These are phyloP conservation scores for Sporobolus alterniflorus DNA, from an alignment of 202 grass and related monocot genomes.

Conservation along the genomic window DNA sequence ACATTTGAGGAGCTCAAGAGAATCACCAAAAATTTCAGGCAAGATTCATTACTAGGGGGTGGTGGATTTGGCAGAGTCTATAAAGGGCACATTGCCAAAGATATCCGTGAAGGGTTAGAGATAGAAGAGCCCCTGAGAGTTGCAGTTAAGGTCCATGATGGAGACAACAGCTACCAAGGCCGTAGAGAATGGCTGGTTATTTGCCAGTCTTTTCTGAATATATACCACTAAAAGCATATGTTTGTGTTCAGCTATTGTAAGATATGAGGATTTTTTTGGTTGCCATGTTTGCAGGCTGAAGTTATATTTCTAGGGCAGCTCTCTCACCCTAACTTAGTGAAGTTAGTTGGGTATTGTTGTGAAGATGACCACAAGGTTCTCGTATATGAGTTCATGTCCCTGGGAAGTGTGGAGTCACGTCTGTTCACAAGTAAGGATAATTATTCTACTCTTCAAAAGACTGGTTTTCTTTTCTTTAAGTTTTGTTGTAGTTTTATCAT, in stretches of 20 bases:
- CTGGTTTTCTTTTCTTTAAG: constrained; percentile 12
- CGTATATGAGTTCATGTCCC: constrained; percentile 87
- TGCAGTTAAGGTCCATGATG: constrained; percentile 95
- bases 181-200: constrained; percentile 95
- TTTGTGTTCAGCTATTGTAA: constrained; percentile 14
- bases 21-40: constrained; percentile 83
- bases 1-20: constrained; percentile 84
- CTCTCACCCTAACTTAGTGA: constrained; percentile 96
- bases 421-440: constrained; percentile 72
- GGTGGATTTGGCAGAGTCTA: constrained; percentile 97
- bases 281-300: constrained; percentile 61
- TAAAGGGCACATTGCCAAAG: constrained; percentile 64
- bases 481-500: neutral
- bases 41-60: constrained; percentile 81
- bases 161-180: constrained; percentile 89
- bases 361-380: constrained; percentile 84
- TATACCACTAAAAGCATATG: neutral
- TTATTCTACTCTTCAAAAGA: neutral
- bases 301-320: constrained; percentile 97
- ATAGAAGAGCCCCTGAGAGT: constrained; percentile 63
- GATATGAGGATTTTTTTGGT: constrained; percentile 15
- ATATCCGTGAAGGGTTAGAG: constrained; percentile 43
- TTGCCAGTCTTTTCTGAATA: constrained; percentile 27
- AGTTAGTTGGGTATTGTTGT: constrained; percentile 85
- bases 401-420: constrained; percentile 81